These are phyloP conservation scores for Mikania micrantha DNA, from an alignment of 129 eudicot species.

Conservation along the genomic window DNA sequence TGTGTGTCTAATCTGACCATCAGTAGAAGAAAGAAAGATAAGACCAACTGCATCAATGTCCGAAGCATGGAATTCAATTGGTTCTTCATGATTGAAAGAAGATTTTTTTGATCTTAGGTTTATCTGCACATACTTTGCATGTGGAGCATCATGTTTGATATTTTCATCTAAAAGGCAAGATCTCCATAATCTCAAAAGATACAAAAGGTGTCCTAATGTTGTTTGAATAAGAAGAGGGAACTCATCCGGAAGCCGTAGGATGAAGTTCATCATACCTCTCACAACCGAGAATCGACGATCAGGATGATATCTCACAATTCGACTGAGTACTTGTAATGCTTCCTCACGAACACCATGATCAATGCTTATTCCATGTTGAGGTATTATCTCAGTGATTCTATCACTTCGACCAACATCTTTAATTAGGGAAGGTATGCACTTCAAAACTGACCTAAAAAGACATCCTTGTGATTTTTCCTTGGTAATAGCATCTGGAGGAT, in stretches of 20 bases:
- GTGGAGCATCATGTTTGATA: conserved; percentile 19
- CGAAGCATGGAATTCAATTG: conserved; percentile 40
- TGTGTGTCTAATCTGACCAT: conserved; percentile 37
- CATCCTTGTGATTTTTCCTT: conserved; percentile 81
- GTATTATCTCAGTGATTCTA: conserved; percentile 44
- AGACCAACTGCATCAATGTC: conserved; percentile 52
- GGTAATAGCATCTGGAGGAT: conserved; percentile 64
- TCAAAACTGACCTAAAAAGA: conserved; percentile 41
- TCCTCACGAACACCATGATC: conserved; percentile 51
- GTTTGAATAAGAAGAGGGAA: conserved; percentile 50
- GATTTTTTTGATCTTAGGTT: conserved; percentile 14
- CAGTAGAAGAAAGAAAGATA: conserved; percentile 38
- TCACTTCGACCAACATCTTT: conserved; percentile 50
- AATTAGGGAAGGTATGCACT: conserved; percentile 40
- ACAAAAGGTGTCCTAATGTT: conserved; percentile 40
- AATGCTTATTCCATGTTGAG: conserved; percentile 41
- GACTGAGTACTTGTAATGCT: conserved; percentile 39
- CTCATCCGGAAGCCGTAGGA: conserved; percentile 46
- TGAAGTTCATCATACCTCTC: conserved; percentile 48
- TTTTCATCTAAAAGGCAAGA: conserved; percentile 28
- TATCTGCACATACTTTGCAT: conserved; percentile 27
- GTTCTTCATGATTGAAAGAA: conserved; percentile 25
- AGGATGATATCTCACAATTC: conserved; percentile 32
- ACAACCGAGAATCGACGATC: conserved; percentile 40
- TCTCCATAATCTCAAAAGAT: conserved; percentile 44